Evolutionary conservation across 345 rosid genomes (phyloP).

Genomic region (Eucalyptus cloeziana): DNA sequence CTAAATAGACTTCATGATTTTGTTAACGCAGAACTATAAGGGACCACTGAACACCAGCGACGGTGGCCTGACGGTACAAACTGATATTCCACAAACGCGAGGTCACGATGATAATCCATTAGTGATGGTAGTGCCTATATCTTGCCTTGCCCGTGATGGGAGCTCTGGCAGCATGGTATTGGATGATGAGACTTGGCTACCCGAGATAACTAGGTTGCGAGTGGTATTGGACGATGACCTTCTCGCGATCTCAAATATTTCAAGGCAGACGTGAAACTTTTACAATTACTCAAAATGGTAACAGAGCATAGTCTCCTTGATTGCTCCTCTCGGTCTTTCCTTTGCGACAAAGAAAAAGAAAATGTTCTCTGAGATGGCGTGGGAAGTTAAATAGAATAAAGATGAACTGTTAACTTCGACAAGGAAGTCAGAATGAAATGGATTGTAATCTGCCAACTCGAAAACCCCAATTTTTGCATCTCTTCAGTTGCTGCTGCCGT

Average conservation of each 20-base stretch:
- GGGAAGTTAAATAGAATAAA: not conserved
- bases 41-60: not conserved
- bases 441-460: not conserved
- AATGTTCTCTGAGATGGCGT: not conserved
- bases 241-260: not conserved
- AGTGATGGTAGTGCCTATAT: not conserved
- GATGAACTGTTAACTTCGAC: not conserved
- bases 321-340: not conserved
- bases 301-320: not conserved
- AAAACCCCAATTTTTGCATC: not conserved
- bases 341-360: not conserved
- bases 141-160: not conserved
- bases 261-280: not conserved
- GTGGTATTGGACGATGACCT: not conserved
- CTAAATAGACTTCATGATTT: not conserved
- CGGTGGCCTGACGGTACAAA: not conserved
- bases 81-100: not conserved
- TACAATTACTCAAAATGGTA: not conserved
- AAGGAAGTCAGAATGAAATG: not conserved
- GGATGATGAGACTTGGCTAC: not conserved
- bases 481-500: not conserved
- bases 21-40: not conserved
- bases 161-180: not conserved
- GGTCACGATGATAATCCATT: not conserved
- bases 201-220: not conserved